Percentiles rank a stretch among this genome's conserved stretches.
Conservation (phyloP, 2,329 filamentous ascomycete genomes). For the Trichophyton benhamiae region DNA sequence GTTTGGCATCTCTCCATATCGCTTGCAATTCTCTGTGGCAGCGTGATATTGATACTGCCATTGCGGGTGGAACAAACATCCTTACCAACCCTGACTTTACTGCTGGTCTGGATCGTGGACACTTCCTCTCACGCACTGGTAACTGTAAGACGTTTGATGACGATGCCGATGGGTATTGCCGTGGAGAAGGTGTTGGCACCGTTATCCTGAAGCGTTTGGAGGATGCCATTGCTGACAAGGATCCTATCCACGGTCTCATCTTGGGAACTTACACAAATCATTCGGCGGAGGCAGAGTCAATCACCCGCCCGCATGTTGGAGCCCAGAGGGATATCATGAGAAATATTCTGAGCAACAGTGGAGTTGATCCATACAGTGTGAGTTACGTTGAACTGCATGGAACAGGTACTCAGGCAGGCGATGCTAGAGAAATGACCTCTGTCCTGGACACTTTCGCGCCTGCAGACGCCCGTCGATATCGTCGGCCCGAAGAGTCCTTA, state of each 20-base stretch:
- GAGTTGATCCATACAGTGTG: constrained; percentile 63
- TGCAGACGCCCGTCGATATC: constrained; percentile 12
- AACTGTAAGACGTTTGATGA: constrained; percentile 42
- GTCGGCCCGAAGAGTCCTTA: background rate
- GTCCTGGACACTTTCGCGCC: constrained; percentile 39
- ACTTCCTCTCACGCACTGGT: constrained; percentile 47
- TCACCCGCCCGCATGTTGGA: constrained; percentile 69
- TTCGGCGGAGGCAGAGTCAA: constrained; percentile 77
- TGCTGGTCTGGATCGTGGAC: constrained; percentile 36
- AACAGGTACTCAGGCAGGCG: constrained; percentile 65
- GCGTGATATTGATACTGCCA: constrained; percentile 17
- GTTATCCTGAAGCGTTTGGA: constrained; percentile 63
- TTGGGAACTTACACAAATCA: constrained; percentile 47
- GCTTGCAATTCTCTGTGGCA: constrained; percentile 15
- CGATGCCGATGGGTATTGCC: constrained; percentile 49
- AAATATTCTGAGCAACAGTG: constrained; percentile 57
- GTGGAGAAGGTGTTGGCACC: constrained; percentile 49
- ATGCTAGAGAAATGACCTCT: constrained; percentile 61
- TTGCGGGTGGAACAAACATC: constrained; percentile 6
- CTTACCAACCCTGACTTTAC: constrained; percentile 10
- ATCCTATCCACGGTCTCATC: constrained; percentile 51
- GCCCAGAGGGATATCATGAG: constrained; percentile 57
- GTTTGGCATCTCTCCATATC: constrained; percentile 17
- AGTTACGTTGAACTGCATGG: constrained; percentile 84
- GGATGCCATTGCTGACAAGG: constrained; percentile 59